These are phyloP conservation scores for Pseudocercospora musae DNA, from an alignment of 2,329 filamentous ascomycete genomes.

Conservation along the genomic window DNA sequence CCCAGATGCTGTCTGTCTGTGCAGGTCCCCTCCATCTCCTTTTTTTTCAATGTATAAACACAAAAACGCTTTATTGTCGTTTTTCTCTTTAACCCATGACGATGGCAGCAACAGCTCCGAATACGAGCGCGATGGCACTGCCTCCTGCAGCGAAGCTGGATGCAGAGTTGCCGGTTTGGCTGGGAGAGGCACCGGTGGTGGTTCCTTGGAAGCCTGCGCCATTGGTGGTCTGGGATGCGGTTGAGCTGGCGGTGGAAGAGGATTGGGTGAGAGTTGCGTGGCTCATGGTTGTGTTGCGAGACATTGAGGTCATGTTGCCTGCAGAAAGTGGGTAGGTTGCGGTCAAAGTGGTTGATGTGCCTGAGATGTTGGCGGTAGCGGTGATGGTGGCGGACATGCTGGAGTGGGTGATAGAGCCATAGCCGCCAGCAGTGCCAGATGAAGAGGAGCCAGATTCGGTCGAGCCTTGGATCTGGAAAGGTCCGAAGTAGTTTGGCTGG, in stretches of 20 bases:
- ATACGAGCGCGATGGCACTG: conserved; percentile 42
- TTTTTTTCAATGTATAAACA: too few species aligned
- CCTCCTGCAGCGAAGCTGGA: conserved; percentile 20
- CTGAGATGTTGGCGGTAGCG: conserved; percentile 25
- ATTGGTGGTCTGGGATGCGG: conserved; percentile 2
- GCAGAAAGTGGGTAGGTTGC: conserved; percentile 3
- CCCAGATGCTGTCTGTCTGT: background rate
- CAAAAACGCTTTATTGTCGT: too few species aligned
- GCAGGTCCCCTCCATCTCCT: background rate
- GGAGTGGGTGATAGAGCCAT: conserved; percentile 1
- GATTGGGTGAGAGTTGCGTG: conserved; percentile 23
- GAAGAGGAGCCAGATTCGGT: conserved; percentile 14
- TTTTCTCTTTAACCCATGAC: conserved; percentile 29
- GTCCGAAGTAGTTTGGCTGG: conserved; percentile 55
- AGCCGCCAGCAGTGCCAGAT: conserved; percentile 19
- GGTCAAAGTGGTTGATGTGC: conserved; percentile 7
- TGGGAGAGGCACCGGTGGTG: conserved; percentile 8
- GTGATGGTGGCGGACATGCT: conserved; percentile 33
- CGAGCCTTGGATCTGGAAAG: conserved; percentile 44
- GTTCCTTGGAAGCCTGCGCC: conserved; percentile 20
- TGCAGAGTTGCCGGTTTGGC: conserved; percentile 16
- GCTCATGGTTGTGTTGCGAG: conserved; percentile 31
- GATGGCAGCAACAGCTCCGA: conserved; percentile 43
- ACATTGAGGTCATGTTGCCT: conserved; percentile 15
- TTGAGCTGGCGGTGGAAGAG: conserved; percentile 7